These are phyloP conservation scores for Tephrocybe sp. DNA, from an alignment of 768 basidiomycete species.

Conservation along the genomic window DNA sequence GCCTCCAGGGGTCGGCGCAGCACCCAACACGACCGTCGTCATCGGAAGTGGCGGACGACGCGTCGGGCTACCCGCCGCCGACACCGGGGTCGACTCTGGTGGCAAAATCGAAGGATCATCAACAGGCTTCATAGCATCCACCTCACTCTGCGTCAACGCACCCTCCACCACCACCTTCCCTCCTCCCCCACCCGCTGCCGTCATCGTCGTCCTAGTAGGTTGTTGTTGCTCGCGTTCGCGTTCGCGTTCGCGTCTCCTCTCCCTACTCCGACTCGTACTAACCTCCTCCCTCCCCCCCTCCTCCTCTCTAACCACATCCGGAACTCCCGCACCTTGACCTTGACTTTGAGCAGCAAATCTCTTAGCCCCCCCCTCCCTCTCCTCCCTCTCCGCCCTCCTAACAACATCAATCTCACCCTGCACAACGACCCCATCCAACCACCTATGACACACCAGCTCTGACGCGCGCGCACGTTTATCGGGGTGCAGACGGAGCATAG, in stretches of 20 bases:
- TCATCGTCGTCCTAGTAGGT: too few species aligned
- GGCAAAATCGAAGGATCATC: too few species aligned
- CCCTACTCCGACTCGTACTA: background rate
- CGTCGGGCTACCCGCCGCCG: too few species aligned
- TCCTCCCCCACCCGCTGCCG: too few species aligned
- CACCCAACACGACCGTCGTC: too few species aligned
- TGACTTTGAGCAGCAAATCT: slow-evolving; percentile 14
- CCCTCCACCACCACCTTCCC: slow-evolving; percentile 32
- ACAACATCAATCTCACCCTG: slow-evolving; percentile 90
- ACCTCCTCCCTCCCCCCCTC: background rate
- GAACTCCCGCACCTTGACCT: background rate
- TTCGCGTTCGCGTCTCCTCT: slow-evolving; percentile 16
- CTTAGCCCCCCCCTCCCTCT: slow-evolving; percentile 38
- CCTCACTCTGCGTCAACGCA: slow-evolving; percentile 50
- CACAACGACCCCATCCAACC: slow-evolving; percentile 83
- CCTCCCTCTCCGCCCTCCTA: slow-evolving; percentile 57
- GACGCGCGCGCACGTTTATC: slow-evolving; percentile 85
- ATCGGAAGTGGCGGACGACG: too few species aligned
- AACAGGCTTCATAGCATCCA: too few species aligned
- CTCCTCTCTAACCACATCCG: background rate
- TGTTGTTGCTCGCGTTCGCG: too few species aligned
- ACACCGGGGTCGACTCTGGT: too few species aligned
- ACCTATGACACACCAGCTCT: slow-evolving; percentile 84
- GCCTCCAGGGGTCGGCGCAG: too few species aligned
- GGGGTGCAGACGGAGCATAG: slow-evolving; percentile 88